These are phyloP conservation scores for Annulohypoxylon maeteangense DNA, from an alignment of 495 filamentous ascomycete species.

Conservation along the genomic window DNA sequence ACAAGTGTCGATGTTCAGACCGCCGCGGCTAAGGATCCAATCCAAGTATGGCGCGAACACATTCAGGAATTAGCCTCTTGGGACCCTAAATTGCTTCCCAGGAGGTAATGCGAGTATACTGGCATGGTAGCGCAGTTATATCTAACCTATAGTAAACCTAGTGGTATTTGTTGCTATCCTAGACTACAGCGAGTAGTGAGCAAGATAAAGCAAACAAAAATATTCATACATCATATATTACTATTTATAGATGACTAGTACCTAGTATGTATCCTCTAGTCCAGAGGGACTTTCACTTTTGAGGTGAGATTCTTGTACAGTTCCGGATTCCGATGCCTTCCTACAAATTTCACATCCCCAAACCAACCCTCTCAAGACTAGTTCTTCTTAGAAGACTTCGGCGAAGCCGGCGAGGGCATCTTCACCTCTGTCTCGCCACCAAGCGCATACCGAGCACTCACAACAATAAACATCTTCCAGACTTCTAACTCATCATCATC, in stretches of 20 bases:
- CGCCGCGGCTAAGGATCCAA: slow-evolving; percentile 28
- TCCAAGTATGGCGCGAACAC: slow-evolving; percentile 46
- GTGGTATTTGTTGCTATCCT: not conserved
- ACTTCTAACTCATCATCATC: slow-evolving; percentile 40
- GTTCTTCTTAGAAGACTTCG: not conserved
- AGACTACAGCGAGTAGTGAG: too few species aligned
- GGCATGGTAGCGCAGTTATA: too few species aligned
- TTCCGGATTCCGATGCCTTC: not conserved
- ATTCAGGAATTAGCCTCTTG: slow-evolving; percentile 38
- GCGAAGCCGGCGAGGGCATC: slow-evolving; percentile 23
- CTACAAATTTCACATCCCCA: not conserved
- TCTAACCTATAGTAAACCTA: not conserved
- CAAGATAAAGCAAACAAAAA: not conserved
- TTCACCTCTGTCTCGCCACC: slow-evolving; percentile 21
- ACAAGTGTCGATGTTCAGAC: not conserved
- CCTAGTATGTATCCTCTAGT: not conserved
- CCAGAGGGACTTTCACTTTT: not conserved
- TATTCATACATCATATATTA: not conserved
- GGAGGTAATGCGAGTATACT: not conserved
- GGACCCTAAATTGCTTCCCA: slow-evolving; percentile 34
- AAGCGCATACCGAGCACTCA: slow-evolving; percentile 30
- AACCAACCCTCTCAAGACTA: not conserved
- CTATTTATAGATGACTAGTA: not conserved
- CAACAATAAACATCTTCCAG: slow-evolving; percentile 42
- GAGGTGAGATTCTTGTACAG: slow-evolving; percentile 11